Percentiles rank a stretch among this genome's conserved stretches.
Evolutionary conservation across 2,329 filamentous ascomycete genomes (phyloP).

Genomic region (Apiospora rasikravindrae): DNA sequence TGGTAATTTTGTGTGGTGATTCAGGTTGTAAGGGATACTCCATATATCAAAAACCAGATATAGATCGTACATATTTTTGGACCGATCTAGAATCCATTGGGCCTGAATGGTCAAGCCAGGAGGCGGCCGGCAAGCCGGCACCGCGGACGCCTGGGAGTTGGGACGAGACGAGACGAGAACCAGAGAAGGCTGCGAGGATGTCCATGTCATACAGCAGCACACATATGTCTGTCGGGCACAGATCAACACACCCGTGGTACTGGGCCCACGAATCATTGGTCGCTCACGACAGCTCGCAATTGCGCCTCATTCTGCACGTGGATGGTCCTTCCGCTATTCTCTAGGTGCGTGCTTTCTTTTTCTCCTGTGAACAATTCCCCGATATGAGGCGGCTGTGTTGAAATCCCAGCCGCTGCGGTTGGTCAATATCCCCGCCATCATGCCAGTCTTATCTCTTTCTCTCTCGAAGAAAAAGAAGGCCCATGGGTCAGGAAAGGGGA

Average conservation of each 20-base stretch:
- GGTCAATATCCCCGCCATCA: background rate
- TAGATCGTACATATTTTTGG: background rate
- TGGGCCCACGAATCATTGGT: background rate
- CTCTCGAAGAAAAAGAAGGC: background rate
- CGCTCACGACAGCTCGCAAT: background rate
- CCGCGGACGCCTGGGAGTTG: background rate
- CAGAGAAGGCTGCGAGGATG: background rate
- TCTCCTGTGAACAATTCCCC: background rate
- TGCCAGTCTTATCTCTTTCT: background rate
- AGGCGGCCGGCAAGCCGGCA: background rate
- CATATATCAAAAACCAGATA: background rate
- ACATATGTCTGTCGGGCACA: background rate
- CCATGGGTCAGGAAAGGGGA: background rate
- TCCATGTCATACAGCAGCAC: background rate
- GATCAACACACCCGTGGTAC: background rate
- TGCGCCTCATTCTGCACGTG: background rate
- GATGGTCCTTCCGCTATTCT: background rate
- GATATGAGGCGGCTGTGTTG: background rate
- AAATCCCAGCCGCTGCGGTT: background rate
- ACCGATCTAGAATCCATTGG: background rate
- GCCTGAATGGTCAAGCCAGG: background rate
- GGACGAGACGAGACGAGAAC: slow-evolving; percentile 7
- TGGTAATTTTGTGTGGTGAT: background rate
- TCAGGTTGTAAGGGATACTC: too few relatives aligned
- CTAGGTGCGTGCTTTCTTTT: background rate